phyloP scores from a whole-genome alignment of 108 stramenopile species.

The Nitzschia inconspicua region DNA sequence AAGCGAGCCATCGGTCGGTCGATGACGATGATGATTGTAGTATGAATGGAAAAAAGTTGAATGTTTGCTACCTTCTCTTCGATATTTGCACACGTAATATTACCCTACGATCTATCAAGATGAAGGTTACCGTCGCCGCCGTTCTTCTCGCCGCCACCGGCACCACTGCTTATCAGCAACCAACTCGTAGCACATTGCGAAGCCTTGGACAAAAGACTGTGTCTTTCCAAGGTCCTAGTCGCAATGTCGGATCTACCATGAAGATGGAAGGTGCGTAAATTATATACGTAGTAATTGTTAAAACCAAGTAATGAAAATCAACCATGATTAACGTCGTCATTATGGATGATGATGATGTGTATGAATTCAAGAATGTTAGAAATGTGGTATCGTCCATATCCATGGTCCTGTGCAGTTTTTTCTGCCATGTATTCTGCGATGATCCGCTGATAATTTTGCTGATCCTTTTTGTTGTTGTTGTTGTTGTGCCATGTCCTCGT shows the following conservation, averaged over 20 bases:
- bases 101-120: too few species aligned
- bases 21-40: too few species aligned
- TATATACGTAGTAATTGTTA: neutral
- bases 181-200: constrained; percentile 57
- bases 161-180: constrained; percentile 56
- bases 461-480: neutral
- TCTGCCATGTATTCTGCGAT: neutral
- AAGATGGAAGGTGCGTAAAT: constrained; percentile 80
- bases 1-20: too few species aligned
- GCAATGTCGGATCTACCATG: constrained; percentile 42
- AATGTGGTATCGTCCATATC: neutral
- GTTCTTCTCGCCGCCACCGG: constrained; percentile 46
- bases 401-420: neutral
- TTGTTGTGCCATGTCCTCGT: neutral
- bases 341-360: neutral
- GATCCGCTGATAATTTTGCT: neutral
- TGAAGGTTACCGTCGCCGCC: constrained; percentile 62
- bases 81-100: too few species aligned
- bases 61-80: too few species aligned
- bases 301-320: too few species aligned
- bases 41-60: too few species aligned
- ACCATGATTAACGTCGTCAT: neutral
- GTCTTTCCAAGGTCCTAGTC: constrained; percentile 8
- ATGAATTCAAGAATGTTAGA: neutral
- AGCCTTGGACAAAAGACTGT: constrained; percentile 61